Percentiles rank a stretch among this genome's conserved stretches.
These are phyloP conservation scores for Aspergillus uvarum DNA, from an alignment of 2,329 filamentous ascomycete genomes.

Conservation along the genomic window DNA sequence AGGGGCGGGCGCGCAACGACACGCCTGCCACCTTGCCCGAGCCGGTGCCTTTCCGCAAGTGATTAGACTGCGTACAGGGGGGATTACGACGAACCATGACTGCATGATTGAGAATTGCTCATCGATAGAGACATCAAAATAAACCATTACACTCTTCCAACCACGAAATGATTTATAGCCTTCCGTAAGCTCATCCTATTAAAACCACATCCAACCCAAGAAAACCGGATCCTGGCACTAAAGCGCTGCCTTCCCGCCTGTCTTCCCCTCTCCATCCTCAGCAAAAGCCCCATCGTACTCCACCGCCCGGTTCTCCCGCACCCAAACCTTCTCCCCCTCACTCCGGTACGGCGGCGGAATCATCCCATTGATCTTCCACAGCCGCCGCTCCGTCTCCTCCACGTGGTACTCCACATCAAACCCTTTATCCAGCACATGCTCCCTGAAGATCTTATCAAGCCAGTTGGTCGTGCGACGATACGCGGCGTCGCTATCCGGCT, in stretches of 20 bases:
- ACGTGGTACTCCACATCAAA: conserved; percentile 26
- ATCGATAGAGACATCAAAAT: background rate
- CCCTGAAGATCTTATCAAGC: conserved; percentile 19
- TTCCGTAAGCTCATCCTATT: too few relatives aligned
- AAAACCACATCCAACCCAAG: too few relatives aligned
- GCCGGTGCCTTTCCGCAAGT: conserved; percentile 12
- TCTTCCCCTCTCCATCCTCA: background rate
- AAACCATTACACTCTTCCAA: too few relatives aligned
- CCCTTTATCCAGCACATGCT: conserved; percentile 19
- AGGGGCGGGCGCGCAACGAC: conserved; percentile 17
- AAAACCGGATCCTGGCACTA: background rate
- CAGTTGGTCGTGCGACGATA: conserved; percentile 1
- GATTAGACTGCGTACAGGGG: background rate
- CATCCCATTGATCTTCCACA: conserved; percentile 27
- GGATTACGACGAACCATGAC: background rate
- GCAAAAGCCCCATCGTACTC: background rate
- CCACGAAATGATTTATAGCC: too few relatives aligned
- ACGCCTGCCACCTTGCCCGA: conserved; percentile 25
- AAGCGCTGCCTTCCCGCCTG: background rate
- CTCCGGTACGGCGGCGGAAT: conserved; percentile 17
- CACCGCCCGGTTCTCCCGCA: background rate
- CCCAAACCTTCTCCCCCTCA: conserved; percentile 9
- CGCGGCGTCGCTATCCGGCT: conserved; percentile 9
- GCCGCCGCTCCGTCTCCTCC: conserved; percentile 19
- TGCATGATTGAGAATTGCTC: background rate